A percentile compares a stretch with the other conserved stretches of the same genome.
Evolutionary conservation across 2,329 filamentous ascomycete species (phyloP).

Genomic region (Colletotrichum phormii): DNA sequence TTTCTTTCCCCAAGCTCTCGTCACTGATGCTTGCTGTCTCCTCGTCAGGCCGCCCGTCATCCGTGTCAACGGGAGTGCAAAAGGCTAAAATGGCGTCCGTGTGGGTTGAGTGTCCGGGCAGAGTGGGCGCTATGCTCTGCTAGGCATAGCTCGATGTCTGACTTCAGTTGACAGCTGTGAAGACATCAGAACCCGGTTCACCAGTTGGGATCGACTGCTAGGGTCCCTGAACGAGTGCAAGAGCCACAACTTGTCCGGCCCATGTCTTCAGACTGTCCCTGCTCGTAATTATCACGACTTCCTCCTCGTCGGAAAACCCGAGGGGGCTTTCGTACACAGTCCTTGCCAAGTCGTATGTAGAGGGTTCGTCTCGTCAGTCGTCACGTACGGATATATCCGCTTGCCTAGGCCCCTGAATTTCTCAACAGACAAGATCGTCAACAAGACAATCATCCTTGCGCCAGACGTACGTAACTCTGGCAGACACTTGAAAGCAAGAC

Average conservation of each 20-base stretch:
- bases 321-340: background rate
- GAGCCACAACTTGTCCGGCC: background rate
- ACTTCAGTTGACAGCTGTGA: constrained; percentile 29
- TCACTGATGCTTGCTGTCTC: constrained; percentile 13
- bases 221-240: constrained; percentile 13
- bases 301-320: background rate
- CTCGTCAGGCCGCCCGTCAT: constrained; percentile 17
- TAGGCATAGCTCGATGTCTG: constrained; percentile 25
- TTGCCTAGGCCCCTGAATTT: background rate
- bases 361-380: background rate
- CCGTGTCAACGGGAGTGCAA: constrained; percentile 29
- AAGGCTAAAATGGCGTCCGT: constrained; percentile 33
- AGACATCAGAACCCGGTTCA: constrained; percentile 31
- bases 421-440: background rate
- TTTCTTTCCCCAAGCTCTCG: constrained; percentile 20
- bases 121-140: constrained; percentile 23
- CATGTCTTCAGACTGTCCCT: background rate
- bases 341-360: background rate
- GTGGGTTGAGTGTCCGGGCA: constrained; percentile 13
- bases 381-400: background rate
- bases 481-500: background rate
- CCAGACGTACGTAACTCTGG: background rate
- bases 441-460: background rate
- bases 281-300: background rate
- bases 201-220: constrained; percentile 31